phyloP scores from a whole-genome alignment of 352 stramenopile species.

The Globisporangium polare region DNA sequence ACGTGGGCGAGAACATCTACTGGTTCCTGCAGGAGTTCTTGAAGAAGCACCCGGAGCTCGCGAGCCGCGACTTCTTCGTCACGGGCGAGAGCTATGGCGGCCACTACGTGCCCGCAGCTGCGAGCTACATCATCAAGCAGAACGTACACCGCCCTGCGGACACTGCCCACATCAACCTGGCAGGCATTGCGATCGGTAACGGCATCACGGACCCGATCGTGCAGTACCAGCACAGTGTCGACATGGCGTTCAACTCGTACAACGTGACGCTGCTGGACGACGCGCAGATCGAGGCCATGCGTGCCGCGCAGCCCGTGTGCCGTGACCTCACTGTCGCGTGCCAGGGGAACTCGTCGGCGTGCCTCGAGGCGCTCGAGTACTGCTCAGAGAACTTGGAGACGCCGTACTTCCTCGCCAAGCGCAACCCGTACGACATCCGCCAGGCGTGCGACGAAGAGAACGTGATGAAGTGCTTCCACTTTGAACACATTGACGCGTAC shows the following conservation, averaged over 20 bases:
- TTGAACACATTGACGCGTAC: constrained; percentile 60
- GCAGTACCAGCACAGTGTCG: constrained; percentile 61
- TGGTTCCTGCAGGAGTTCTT: constrained; percentile 40
- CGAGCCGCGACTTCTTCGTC: constrained; percentile 33
- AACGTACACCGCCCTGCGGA: constrained; percentile 15
- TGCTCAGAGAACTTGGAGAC: constrained; percentile 50
- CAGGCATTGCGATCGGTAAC: constrained; percentile 59
- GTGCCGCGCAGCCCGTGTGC: constrained; percentile 47
- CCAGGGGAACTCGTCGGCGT: constrained; percentile 37
- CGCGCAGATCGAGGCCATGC: constrained; percentile 42
- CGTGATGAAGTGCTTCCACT: constrained; percentile 69
- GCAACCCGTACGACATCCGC: constrained; percentile 79
- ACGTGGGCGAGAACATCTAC: constrained; percentile 42
- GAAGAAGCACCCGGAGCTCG: constrained; percentile 29
- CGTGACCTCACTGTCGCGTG: constrained; percentile 49
- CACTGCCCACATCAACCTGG: constrained; percentile 30
- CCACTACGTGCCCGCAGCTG: constrained; percentile 34
- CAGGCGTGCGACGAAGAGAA: constrained; percentile 39
- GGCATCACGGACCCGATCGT: constrained; percentile 74
- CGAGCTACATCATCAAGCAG: constrained; percentile 23
- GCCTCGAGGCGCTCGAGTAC: constrained; percentile 48
- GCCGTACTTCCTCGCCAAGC: constrained; percentile 40
- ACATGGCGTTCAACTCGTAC: constrained; percentile 75
- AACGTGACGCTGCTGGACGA: constrained; percentile 56
- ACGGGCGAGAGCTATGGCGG: constrained; percentile 40